These are phyloP conservation scores for Cyberlindnera amylophila DNA, from an alignment of 805 yeast species.

Conservation along the genomic window DNA sequence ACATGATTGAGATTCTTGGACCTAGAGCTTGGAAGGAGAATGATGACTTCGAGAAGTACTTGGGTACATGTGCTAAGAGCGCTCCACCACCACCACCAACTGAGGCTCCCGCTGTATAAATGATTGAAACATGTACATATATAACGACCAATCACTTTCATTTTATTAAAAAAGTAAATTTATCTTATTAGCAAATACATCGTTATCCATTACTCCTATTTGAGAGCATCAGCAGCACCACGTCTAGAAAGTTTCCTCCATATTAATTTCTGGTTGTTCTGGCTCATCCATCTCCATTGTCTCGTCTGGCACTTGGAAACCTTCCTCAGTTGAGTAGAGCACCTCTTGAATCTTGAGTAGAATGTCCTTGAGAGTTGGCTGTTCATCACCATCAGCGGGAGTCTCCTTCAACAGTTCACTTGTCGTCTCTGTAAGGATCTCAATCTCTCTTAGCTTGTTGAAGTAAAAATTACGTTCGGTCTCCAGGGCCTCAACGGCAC, in stretches of 20 bases:
- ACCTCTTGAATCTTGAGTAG: constrained; percentile 67
- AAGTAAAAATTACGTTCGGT: constrained; percentile 89
- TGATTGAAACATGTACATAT: not conserved
- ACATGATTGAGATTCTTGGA: constrained; percentile 73
- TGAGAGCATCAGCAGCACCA: too few species aligned
- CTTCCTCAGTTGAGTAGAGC: constrained; percentile 78
- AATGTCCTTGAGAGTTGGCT: constrained; percentile 37
- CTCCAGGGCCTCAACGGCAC: constrained; percentile 62
- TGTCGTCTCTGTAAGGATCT: constrained; percentile 66
- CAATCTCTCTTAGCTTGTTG: constrained; percentile 84
- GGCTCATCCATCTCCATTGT: constrained; percentile 26
- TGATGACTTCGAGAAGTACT: constrained; percentile 87
- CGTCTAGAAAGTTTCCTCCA: constrained; percentile 36
- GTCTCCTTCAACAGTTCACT: constrained; percentile 45
- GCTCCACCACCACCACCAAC: constrained; percentile 21
- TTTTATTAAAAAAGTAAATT: not conserved
- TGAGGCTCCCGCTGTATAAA: constrained; percentile 4
- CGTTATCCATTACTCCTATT: not conserved
- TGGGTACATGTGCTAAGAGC: constrained; percentile 34
- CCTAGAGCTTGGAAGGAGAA: constrained; percentile 77
- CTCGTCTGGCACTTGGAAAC: constrained; percentile 62
- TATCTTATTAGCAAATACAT: too few species aligned
- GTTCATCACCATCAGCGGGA: constrained; percentile 18
- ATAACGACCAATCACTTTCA: too few species aligned
- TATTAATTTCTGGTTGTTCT: constrained; percentile 23